Base-by-base conservation (phyloP, 1,139 yeast genomes). In the Blastobotrys persicus region DNA sequence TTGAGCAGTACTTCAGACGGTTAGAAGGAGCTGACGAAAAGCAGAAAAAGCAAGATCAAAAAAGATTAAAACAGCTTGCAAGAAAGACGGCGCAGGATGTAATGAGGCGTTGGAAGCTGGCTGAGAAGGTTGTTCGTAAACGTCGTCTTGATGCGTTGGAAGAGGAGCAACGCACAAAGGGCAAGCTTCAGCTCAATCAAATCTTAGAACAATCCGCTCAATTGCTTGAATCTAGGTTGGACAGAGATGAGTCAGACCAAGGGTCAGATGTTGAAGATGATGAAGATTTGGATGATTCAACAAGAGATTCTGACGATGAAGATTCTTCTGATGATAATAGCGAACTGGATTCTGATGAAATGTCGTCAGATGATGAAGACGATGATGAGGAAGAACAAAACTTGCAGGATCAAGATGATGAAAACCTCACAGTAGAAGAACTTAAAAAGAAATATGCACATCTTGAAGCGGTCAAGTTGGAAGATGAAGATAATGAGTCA, bases 181-280 rank as follows among this genome's bases (percentile, higher is more conserved):
- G 97, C 33, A 86, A 92, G 64, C 86, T 87, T 57, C 96, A 91
- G 63, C 75, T 92, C 54, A 83, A 89, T 55, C 85, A 88, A 64
- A 91, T 92, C 77, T 72, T 92, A 54, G 95, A 91, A 59, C 95
- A 91, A 60, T 88, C 96, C 26, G 88, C 96, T 0, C 92, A 87
- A 63, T 76, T 92, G 44, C 73, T 92, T 34, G 97, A 89, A 56
- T 95, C 96, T 0, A 95, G 92, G 56, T 69, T 86, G 47, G 77
- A 78, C 39, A 68, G 71, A 34, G 68, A 73, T 11, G 61, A 59
- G 9, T 61, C 60, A 1, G 59, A 51, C 4, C 48, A 52, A 16
- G 52, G 44, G 12, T 52, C 52, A 5, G 53, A 54, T 4, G 58
- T 52, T 9, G 61, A 60, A n/a, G 52, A 49, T 4, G 57, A 52